phyloP scores from a whole-genome alignment of 805 yeast species.

The Naumovozyma baii region DNA sequence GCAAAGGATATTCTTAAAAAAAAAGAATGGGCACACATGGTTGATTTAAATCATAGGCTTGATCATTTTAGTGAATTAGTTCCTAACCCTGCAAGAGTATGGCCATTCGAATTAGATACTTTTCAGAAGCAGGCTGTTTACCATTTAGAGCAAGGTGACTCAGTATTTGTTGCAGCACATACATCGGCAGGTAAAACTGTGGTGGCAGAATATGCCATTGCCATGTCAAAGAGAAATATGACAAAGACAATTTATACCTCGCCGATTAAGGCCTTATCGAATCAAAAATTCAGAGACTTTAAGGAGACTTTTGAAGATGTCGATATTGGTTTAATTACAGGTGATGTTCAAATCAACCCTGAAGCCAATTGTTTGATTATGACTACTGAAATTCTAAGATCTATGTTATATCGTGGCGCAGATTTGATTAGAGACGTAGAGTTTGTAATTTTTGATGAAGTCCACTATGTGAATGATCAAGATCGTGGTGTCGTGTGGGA shows the following conservation, averaged over 20 bases:
- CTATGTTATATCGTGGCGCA: constrained; percentile 94
- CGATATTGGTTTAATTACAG: constrained; percentile 91
- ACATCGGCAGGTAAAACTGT: constrained; percentile 98
- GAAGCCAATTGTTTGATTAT: constrained; percentile 93
- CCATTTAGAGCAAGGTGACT: constrained; percentile 94
- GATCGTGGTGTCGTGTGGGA: constrained; percentile 99
- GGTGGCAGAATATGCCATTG: constrained; percentile 96
- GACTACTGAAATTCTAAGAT: constrained; percentile 94
- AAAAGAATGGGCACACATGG: constrained; percentile 90
- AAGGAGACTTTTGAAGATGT: constrained; percentile 66
- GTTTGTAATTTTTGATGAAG: constrained; percentile 95
- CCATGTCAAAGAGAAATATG: constrained; percentile 93
- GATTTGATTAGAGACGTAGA: constrained; percentile 95
- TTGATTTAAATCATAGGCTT: constrained; percentile 73
- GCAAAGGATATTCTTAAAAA: constrained; percentile 26
- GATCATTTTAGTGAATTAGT: constrained; percentile 80
- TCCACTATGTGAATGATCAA: constrained; percentile 92
- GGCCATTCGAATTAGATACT: constrained; percentile 92
- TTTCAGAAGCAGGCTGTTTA: constrained; percentile 96
- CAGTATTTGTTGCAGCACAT: constrained; percentile 97
- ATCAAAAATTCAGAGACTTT: constrained; percentile 85
- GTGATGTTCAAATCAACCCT: constrained; percentile 95
- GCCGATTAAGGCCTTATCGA: constrained; percentile 84
- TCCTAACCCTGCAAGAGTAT: constrained; percentile 84
- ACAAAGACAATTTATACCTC: constrained; percentile 94